A percentile compares a stretch with the other conserved stretches of the same genome.
Evolutionary conservation across 805 yeast genomes (phyloP).

Genomic region (Scheffersomyces ergatensis): DNA sequence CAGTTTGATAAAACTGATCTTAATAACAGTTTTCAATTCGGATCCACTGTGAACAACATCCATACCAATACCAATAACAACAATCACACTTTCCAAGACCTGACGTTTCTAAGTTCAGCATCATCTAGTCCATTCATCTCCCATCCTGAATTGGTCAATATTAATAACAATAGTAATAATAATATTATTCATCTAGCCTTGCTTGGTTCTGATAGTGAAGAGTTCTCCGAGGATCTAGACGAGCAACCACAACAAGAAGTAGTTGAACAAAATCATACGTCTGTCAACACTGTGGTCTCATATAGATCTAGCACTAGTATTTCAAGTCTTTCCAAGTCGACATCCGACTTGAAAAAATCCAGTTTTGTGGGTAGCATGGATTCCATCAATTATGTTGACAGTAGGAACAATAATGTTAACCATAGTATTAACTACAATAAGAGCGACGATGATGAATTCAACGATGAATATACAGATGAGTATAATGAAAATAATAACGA

Average conservation of each 20-base stretch:
- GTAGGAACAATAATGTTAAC: no score
- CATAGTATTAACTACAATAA: no score
- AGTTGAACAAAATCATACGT: no score
- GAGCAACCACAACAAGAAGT: background rate
- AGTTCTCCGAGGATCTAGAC: background rate
- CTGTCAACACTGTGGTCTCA: no score
- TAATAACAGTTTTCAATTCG: conserved; percentile 55
- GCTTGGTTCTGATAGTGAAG: background rate
- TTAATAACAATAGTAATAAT: no score
- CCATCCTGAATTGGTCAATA: background rate
- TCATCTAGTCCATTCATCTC: conserved; percentile 6
- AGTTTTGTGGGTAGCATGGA: background rate
- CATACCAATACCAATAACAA: background rate
- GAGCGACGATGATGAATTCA: background rate
- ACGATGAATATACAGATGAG: background rate
- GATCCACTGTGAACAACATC: background rate
- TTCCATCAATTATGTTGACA: background rate
- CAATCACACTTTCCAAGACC: background rate
- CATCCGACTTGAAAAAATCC: background rate
- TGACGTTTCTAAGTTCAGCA: background rate
- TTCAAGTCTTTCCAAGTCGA: background rate
- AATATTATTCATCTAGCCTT: no score
- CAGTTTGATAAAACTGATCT: background rate
- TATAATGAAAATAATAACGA: background rate
- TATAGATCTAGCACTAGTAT: no score